Conservation (phyloP, 2,329 filamentous ascomycete genomes). For the Rhinocladiella mackenziei region DNA sequence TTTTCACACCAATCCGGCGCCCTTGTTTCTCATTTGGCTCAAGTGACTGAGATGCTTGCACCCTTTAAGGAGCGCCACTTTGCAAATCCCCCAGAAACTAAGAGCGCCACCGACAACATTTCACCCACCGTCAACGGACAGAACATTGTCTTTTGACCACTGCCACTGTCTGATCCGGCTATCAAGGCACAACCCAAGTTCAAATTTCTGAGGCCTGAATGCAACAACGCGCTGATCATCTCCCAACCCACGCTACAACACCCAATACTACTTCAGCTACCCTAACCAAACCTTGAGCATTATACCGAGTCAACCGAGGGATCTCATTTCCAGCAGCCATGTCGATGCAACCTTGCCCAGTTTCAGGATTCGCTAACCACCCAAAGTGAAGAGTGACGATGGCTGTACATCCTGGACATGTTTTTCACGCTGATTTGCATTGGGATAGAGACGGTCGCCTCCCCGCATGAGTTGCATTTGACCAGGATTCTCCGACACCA, state of each 20-base stretch:
- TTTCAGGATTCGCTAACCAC: slow-evolving; percentile 1
- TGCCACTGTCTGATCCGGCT: slow-evolving; percentile 3
- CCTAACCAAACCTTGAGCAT: background rate
- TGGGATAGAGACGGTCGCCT: no score
- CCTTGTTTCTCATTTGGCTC: no score
- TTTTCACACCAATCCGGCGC: no score
- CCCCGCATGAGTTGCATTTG: no score
- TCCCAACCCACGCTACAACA: slow-evolving; percentile 1
- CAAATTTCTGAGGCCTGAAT: slow-evolving; percentile 9
- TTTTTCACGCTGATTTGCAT: no score
- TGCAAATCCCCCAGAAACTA: background rate
- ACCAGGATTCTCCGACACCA: no score
- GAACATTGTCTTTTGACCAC: background rate
- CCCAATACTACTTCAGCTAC: background rate
- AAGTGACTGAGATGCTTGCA: no score
- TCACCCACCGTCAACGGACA: background rate
- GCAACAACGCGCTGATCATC: slow-evolving; percentile 10
- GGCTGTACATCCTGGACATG: no score
- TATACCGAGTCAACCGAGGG: background rate
- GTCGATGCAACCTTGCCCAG: slow-evolving; percentile 4
- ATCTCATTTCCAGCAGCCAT: background rate
- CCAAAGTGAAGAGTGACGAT: no score
- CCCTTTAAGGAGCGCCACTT: slow-evolving; percentile 3
- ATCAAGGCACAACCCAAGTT: background rate
- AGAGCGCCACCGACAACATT: slow-evolving; percentile 17